A percentile compares a stretch with the other conserved stretches of the same genome.
These are phyloP conservation scores for Xylaria sp. DNA, from an alignment of 2,329 filamentous ascomycete genomes.

Conservation along the genomic window DNA sequence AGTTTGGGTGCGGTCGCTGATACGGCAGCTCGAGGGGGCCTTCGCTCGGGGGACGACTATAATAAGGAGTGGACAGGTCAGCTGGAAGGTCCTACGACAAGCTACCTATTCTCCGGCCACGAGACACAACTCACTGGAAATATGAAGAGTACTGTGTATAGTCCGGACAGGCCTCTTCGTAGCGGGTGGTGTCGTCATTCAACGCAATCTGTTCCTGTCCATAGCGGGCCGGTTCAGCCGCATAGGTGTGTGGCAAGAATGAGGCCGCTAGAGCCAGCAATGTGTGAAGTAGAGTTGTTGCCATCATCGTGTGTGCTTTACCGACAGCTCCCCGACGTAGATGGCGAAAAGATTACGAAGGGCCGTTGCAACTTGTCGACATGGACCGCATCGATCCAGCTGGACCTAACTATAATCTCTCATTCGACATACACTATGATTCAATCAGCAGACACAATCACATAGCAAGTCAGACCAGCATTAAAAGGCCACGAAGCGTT, in stretches of 20 bases:
- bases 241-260: constrained; percentile 28
- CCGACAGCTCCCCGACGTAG: neutral
- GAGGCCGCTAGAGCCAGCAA: constrained; percentile 37
- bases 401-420: neutral
- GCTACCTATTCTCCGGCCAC: neutral
- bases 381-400: constrained; percentile 3
- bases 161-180: constrained; percentile 67
- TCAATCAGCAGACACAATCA: neutral
- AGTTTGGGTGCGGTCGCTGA: constrained; percentile 82
- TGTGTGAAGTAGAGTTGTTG: constrained; percentile 3
- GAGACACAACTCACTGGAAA: constrained; percentile 61
- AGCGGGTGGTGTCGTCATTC: constrained; percentile 48
- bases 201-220: constrained; percentile 49
- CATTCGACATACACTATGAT: constrained; percentile 6
- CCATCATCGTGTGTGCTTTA: constrained; percentile 20
- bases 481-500: neutral
- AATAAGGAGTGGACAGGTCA: constrained; percentile 35
- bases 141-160: constrained; percentile 69
- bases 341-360: constrained; percentile 3
- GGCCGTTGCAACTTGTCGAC: constrained; percentile 6
- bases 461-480: neutral
- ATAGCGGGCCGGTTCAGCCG: constrained; percentile 38
- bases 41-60: constrained; percentile 79
- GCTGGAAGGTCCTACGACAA: constrained; percentile 1
- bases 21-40: constrained; percentile 84